These are phyloP conservation scores for Neurospora sp. DNA, from an alignment of 495 filamentous ascomycete species.

Conservation along the genomic window DNA sequence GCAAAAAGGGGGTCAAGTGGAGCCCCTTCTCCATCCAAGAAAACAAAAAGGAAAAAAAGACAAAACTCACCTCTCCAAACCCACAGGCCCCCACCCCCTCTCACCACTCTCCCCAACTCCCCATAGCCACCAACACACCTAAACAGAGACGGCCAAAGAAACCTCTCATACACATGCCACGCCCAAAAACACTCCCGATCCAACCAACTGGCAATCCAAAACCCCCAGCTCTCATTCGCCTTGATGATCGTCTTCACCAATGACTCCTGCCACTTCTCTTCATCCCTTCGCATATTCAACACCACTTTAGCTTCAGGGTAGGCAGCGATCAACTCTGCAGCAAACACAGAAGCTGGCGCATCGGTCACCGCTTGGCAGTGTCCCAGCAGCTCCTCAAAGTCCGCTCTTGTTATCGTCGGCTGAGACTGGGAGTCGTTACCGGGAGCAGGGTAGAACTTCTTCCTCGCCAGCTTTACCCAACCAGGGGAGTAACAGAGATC, in stretches of 20 bases:
- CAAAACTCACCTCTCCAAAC: conserved; percentile 10
- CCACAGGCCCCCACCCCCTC: conserved; percentile 12
- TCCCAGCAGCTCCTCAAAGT: conserved; percentile 39
- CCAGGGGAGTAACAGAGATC: conserved; percentile 48
- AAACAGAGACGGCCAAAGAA: conserved; percentile 19
- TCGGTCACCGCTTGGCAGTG: conserved; percentile 34
- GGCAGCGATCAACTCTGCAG: conserved; percentile 29
- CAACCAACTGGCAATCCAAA: conserved; percentile 15
- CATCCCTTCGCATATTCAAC: conserved; percentile 27
- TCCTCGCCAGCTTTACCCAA: conserved; percentile 25
- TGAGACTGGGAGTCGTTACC: neutral
- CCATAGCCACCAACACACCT: conserved; percentile 10
- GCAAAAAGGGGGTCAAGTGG: neutral
- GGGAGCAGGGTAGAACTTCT: conserved; percentile 10
- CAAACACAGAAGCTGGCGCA: conserved; percentile 32
- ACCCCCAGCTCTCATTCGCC: conserved; percentile 16
- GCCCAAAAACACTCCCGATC: conserved; percentile 19
- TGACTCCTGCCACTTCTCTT: conserved; percentile 31
- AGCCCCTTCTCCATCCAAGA: neutral
- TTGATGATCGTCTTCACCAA: conserved; percentile 12
- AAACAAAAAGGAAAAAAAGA: neutral
- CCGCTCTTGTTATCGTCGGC: conserved; percentile 35
- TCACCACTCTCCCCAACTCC: conserved; percentile 11
- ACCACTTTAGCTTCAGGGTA: conserved; percentile 41
- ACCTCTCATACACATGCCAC: conserved; percentile 19